Conservation (phyloP, 768 basidiomycete genomes). For the Amanita rimosa region DNA sequence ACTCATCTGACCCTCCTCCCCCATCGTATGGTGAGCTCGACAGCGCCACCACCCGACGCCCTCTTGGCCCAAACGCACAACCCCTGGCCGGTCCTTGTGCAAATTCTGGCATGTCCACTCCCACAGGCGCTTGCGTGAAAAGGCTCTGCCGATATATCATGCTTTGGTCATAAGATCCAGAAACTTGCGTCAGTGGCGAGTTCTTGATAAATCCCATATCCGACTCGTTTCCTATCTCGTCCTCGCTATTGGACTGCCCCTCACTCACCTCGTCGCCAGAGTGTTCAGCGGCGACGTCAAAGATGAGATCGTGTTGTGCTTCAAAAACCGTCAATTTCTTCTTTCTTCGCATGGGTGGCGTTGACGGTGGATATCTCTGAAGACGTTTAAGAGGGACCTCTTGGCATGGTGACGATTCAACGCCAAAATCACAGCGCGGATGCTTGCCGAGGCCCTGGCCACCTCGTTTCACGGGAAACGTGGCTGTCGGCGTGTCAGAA, state of each 20-base stretch:
- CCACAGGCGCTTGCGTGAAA: slow-evolving; percentile 50
- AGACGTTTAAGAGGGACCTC: slow-evolving; percentile 26
- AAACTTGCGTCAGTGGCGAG: slow-evolving; percentile 52
- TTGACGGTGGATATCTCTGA: slow-evolving; percentile 19
- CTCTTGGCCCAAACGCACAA: slow-evolving; percentile 29
- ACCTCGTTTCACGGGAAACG: slow-evolving; percentile 34
- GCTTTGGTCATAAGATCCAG: slow-evolving; percentile 65
- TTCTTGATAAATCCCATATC: slow-evolving; percentile 60
- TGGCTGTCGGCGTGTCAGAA: slow-evolving; percentile 21
- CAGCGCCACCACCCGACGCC: slow-evolving; percentile 9
- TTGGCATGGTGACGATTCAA: slow-evolving; percentile 18
- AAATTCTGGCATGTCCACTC: slow-evolving; percentile 40
- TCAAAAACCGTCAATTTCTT: slow-evolving; percentile 3
- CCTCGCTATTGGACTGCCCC: slow-evolving; percentile 44
- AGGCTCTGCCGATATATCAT: slow-evolving; percentile 61
- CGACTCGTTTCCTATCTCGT: slow-evolving; percentile 51
- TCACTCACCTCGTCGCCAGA: slow-evolving; percentile 72
- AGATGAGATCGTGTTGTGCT: slow-evolving; percentile 24
- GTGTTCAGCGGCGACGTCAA: slow-evolving; percentile 65
- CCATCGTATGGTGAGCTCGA: slow-evolving; percentile 55
- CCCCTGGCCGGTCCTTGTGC: slow-evolving; percentile 34
- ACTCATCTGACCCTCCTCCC: slow-evolving; percentile 47
- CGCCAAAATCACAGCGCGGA: slow-evolving; percentile 7
- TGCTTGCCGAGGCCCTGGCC: slow-evolving; percentile 19
- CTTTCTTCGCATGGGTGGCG: slow-evolving; percentile 16